phyloP scores from a whole-genome alignment of 129 eudicot species.

The Helichrysum umbraculigerum region DNA sequence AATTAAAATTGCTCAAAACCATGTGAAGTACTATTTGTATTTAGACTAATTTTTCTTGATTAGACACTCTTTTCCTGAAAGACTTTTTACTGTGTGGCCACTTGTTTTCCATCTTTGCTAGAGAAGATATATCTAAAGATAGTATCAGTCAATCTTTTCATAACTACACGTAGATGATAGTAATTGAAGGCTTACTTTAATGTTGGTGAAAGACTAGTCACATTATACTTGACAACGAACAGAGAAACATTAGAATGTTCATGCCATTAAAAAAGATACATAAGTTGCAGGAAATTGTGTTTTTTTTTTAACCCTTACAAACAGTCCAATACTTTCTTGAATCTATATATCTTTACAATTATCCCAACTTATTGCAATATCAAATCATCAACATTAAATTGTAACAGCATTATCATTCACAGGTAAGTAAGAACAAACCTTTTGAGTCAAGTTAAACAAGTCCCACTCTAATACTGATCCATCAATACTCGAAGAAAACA shows the following conservation, averaged over 20 bases:
- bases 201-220: not conserved
- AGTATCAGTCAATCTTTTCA: too few species aligned
- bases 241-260: too few species aligned
- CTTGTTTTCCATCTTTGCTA: not conserved
- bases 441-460: conserved; percentile 58
- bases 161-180: not conserved
- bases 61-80: not conserved
- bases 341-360: too few species aligned
- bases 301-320: not conserved
- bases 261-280: not conserved
- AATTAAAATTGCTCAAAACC: not conserved
- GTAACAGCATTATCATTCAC: not conserved
- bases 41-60: not conserved
- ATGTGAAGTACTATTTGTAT: not conserved
- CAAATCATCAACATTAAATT: too few species aligned
- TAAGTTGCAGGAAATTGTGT: not conserved
- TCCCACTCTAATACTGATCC: conserved; percentile 94
- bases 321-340: not conserved
- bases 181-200: not conserved
- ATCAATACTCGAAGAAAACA: conserved; percentile 87
- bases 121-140: not conserved
- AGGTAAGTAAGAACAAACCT: conserved; percentile 37
- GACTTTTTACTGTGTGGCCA: not conserved
- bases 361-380: too few species aligned
- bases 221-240: too few species aligned